A percentile compares a stretch with the other conserved stretches of the same genome.
Evolutionary conservation across 129 eudicot species (phyloP).

Genomic region (Centella asiatica): DNA sequence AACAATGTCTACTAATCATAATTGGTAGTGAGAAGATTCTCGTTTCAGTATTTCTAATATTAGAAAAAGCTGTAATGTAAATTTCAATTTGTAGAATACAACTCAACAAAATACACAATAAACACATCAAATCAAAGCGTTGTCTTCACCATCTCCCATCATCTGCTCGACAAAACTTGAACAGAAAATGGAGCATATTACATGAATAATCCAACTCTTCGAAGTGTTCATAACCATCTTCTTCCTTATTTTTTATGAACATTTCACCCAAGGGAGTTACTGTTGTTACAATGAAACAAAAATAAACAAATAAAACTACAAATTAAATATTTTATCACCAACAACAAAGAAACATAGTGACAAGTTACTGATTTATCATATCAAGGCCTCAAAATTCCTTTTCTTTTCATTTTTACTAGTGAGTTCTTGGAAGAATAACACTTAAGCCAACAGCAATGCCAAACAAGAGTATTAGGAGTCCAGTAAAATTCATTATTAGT

Average conservation of each 20-base stretch:
- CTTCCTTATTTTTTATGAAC: not conserved
- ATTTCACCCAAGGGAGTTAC: not conserved
- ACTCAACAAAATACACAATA: no score
- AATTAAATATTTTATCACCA: not conserved
- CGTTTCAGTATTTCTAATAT: no score
- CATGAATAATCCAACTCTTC: no score
- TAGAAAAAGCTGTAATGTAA: no score
- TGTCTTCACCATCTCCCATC: no score
- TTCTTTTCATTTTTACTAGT: not conserved
- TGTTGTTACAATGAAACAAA: not conserved
- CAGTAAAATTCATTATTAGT: constrained; percentile 56
- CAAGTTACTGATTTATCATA: not conserved
- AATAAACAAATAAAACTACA: no score
- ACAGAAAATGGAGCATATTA: no score
- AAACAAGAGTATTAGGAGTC: constrained; percentile 45
- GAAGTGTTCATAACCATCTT: not conserved
- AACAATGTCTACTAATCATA: no score
- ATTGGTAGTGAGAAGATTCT: no score
- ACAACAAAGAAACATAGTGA: not conserved
- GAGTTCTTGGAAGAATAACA: constrained; percentile 33
- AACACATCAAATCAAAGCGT: no score
- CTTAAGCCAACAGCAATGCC: constrained; percentile 46
- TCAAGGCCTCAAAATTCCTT: not conserved
- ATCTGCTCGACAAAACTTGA: no score
- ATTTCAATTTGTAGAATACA: no score